These are phyloP conservation scores for Besnoitia besnoiti DNA, from an alignment of 169 alveolate genomes.

Conservation along the genomic window DNA sequence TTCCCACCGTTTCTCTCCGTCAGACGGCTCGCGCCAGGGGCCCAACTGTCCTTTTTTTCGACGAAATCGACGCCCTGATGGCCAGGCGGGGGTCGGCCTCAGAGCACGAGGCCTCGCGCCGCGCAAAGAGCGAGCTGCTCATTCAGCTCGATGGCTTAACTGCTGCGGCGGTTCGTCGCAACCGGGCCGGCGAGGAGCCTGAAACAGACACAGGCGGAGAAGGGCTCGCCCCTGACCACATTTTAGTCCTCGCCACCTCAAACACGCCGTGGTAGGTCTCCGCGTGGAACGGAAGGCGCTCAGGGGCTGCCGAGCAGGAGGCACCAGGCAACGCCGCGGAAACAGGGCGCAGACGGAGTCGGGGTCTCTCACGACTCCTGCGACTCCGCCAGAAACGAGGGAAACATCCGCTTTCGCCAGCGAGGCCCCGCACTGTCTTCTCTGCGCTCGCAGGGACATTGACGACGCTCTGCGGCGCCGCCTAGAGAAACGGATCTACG, in stretches of 20 bases:
- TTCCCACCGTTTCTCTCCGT: neutral
- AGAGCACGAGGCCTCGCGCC: conserved; percentile 89
- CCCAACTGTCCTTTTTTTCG: conserved; percentile 93
- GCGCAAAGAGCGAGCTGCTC: conserved; percentile 91
- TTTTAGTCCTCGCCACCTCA: conserved; percentile 75
- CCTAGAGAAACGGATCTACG: conserved; percentile 90
- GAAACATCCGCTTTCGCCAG: too few relatives aligned
- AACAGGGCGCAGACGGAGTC: too few relatives aligned
- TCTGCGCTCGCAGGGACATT: conserved; percentile 91
- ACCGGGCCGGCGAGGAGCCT: neutral
- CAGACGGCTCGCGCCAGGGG: conserved; percentile 92
- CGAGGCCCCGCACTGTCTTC: too few relatives aligned
- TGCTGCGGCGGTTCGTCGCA: neutral
- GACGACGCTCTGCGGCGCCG: conserved; percentile 94
- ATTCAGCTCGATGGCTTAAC: conserved; percentile 90
- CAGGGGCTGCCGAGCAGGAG: neutral
- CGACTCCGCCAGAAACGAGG: too few relatives aligned
- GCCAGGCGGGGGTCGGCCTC: conserved; percentile 83
- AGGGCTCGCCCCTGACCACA: neutral
- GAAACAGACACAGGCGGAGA: neutral
- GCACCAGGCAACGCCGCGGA: neutral
- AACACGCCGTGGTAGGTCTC: conserved; percentile 66
- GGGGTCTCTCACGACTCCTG: too few relatives aligned
- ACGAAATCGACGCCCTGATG: conserved; percentile 92
- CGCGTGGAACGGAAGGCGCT: too few relatives aligned